Conservation (phyloP, 1,284 basidiomycete genomes). For the Neolentinus lepideus region DNA sequence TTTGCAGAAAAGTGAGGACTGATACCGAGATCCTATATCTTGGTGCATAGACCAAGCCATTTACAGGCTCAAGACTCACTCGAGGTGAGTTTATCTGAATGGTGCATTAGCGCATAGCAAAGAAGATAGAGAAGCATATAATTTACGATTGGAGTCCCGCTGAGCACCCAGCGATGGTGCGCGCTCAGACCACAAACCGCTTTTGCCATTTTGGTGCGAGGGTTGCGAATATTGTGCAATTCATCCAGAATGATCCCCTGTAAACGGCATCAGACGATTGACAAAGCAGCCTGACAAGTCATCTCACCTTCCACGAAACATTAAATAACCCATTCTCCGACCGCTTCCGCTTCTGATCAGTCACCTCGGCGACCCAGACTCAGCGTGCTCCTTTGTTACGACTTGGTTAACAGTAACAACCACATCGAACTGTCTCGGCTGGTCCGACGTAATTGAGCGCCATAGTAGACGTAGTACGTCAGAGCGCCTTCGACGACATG, state of each 20-base stretch:
- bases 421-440: conserved; percentile 67
- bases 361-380: conserved; percentile 20
- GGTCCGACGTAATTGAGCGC: conserved; percentile 47
- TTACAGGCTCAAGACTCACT: conserved; percentile 22
- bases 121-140: conserved; percentile 4
- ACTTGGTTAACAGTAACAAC: conserved; percentile 90
- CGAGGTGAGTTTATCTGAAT: conserved; percentile 73
- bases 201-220: conserved; percentile 76
- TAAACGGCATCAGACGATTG: not conserved
- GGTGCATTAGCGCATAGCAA: not conserved
- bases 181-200: conserved; percentile 64
- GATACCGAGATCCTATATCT: conserved; percentile 76
- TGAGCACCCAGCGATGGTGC: conserved; percentile 75
- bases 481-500: conserved; percentile 59
- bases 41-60: not conserved
- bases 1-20: conserved; percentile 70
- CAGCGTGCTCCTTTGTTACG: conserved; percentile 42
- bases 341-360: conserved; percentile 51
- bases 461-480: conserved; percentile 64
- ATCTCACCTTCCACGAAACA: conserved; percentile 72
- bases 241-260: conserved; percentile 83
- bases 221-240: conserved; percentile 81
- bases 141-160: conserved; percentile 84
- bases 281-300: not conserved
- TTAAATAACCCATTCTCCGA: conserved; percentile 47